Evolutionary conservation across 2,329 filamentous ascomycete genomes (phyloP).

Genomic region (Monascus ruber): DNA sequence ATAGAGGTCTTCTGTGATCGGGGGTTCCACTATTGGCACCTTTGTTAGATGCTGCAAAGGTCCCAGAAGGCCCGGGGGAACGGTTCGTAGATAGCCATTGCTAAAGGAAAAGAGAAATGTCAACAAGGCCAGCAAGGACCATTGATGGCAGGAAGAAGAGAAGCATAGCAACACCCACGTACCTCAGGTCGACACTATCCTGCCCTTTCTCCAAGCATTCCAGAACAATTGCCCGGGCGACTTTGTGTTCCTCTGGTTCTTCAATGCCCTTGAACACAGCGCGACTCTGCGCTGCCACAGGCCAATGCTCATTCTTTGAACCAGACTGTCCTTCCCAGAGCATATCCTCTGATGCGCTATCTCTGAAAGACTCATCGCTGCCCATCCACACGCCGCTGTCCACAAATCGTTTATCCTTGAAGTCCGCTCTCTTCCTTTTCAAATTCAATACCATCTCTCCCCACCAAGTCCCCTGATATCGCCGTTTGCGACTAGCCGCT

Average conservation of each 20-base stretch:
- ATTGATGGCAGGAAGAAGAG: background rate
- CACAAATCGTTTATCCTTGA: constrained; percentile 33
- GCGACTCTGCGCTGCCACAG: constrained; percentile 6
- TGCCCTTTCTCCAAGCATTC: constrained; percentile 33
- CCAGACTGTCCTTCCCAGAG: constrained; percentile 13
- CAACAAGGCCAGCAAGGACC: background rate
- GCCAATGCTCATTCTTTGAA: constrained; percentile 1
- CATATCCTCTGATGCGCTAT: constrained; percentile 24
- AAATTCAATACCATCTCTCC: constrained; percentile 26
- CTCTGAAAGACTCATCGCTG: constrained; percentile 31
- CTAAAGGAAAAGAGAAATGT: constrained; percentile 9
- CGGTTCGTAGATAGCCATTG: constrained; percentile 16
- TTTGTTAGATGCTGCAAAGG: constrained; percentile 31
- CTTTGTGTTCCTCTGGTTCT: constrained; percentile 25
- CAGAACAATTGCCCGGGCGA: constrained; percentile 26
- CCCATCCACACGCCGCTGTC: constrained; percentile 40
- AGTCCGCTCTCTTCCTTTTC: constrained; percentile 30
- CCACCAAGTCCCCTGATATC: constrained; percentile 37
- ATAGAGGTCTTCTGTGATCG: constrained; percentile 27
- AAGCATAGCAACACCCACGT: constrained; percentile 7
- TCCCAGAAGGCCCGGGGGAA: constrained; percentile 23
- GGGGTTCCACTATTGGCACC: constrained; percentile 23
- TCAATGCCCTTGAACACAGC: constrained; percentile 10
- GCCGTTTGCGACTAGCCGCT: constrained; percentile 21
- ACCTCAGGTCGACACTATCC: constrained; percentile 37